phyloP scores from a whole-genome alignment of 2,329 filamentous ascomycete species.

The Mycosphaerella sp. region DNA sequence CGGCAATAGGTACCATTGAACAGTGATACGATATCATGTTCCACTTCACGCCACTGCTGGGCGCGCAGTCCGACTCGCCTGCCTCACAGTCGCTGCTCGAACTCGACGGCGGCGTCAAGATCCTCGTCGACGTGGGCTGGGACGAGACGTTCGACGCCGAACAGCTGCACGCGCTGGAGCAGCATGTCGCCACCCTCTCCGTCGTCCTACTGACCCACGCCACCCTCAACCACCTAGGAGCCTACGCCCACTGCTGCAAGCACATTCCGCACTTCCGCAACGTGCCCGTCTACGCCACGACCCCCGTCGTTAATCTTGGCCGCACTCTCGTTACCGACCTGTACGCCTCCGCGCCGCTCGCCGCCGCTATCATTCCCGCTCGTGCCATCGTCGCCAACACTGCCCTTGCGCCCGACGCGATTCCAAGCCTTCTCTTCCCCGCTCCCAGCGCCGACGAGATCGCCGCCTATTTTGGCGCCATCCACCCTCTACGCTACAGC shows the following conservation, averaged over 20 bases:
- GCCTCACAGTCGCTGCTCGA: conserved; percentile 94
- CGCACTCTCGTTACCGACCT: conserved; percentile 86
- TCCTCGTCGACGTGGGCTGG: conserved; percentile 93
- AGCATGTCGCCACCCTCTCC: conserved; percentile 85
- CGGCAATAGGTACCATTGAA: not conserved
- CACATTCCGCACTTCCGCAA: conserved; percentile 86
- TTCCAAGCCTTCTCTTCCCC: conserved; percentile 54
- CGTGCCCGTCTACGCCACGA: conserved; percentile 90
- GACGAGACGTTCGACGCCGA: conserved; percentile 81
- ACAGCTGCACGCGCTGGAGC: conserved; percentile 82
- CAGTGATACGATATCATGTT: conserved; percentile 59
- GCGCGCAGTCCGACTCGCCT: conserved; percentile 77
- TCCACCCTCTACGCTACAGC: conserved; percentile 92
- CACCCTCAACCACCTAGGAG: conserved; percentile 83
- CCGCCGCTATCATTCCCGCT: conserved; percentile 72
- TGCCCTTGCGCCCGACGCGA: conserved; percentile 36
- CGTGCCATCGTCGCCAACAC: conserved; percentile 49
- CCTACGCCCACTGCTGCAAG: conserved; percentile 95
- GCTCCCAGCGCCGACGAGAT: conserved; percentile 84
- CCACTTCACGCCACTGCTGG: conserved; percentile 86
- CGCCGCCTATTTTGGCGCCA: conserved; percentile 79
- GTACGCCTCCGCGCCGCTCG: conserved; percentile 83
- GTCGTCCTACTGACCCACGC: conserved; percentile 92
- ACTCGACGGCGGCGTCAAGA: conserved; percentile 92
- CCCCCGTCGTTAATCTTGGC: conserved; percentile 86